Percentiles rank a stretch among this genome's conserved stretches.
These are phyloP conservation scores for Rutstroemia sp. DNA, from an alignment of 2,329 filamentous ascomycete genomes.

Conservation along the genomic window DNA sequence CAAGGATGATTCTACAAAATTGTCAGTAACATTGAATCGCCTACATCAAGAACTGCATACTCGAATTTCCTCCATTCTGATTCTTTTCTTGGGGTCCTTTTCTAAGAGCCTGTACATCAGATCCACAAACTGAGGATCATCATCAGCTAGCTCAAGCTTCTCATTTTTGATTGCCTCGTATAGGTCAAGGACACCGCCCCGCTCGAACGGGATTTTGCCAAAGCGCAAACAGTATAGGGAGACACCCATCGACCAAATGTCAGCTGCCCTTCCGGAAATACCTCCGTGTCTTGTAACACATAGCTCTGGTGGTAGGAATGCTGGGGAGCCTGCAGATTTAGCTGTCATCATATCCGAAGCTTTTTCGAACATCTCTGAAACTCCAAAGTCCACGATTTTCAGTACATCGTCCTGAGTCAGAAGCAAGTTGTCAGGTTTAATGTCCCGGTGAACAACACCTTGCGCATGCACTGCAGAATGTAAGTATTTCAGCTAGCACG, in stretches of 20 bases:
- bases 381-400: constrained; percentile 97
- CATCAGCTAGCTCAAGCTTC: constrained; percentile 50
- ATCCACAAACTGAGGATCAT: constrained; percentile 63
- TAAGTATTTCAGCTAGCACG: constrained; percentile 13
- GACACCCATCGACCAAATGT: constrained; percentile 98
- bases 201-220: constrained; percentile 80
- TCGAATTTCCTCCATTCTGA: constrained; percentile 73
- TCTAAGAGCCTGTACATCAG: constrained; percentile 68
- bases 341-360: constrained; percentile 78
- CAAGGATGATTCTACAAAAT: constrained; percentile 73
- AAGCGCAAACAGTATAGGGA: constrained; percentile 90
- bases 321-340: constrained; percentile 90
- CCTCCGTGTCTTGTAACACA: constrained; percentile 81
- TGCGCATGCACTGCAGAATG: constrained; percentile 71
- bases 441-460: constrained; percentile 90
- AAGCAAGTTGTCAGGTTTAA: constrained; percentile 95
- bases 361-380: constrained; percentile 97
- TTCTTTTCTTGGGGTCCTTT: constrained; percentile 77
- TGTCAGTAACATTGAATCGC: constrained; percentile 3
- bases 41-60: constrained; percentile 43
- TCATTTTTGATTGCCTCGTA: constrained; percentile 83
- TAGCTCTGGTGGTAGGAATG: constrained; percentile 88
- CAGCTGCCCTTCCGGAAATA: constrained; percentile 80
- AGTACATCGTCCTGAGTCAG: constrained; percentile 87
- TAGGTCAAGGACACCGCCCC: constrained; percentile 71